phyloP scores from a whole-genome alignment of 768 basidiomycete species.

The Russula dissimulans region DNA sequence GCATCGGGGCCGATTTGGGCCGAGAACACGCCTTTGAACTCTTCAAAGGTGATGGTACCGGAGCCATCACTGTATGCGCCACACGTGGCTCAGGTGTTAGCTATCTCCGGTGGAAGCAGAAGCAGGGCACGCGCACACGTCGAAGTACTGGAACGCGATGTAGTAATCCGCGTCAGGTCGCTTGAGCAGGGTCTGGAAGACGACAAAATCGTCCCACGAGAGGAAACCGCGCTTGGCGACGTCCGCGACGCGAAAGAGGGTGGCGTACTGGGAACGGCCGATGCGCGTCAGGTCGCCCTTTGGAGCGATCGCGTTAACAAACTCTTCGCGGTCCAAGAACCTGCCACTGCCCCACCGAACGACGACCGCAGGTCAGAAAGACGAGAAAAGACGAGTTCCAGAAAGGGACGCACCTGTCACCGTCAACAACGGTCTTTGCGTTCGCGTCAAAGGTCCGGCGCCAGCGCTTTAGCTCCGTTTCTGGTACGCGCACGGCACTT shows the following conservation, averaged over 20 bases:
- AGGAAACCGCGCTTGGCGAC: slow-evolving; percentile 63
- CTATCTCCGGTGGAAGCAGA: neutral
- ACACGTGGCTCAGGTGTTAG: neutral
- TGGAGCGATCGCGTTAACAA: slow-evolving; percentile 93
- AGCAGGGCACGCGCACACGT: slow-evolving; percentile 46
- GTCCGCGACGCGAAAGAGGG: slow-evolving; percentile 87
- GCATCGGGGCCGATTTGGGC: slow-evolving; percentile 69
- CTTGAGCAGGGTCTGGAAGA: slow-evolving; percentile 90
- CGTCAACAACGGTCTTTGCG: slow-evolving; percentile 60
- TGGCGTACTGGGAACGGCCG: slow-evolving; percentile 77
- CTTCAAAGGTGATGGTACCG: slow-evolving; percentile 88
- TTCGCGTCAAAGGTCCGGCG: slow-evolving; percentile 78
- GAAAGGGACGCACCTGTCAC: slow-evolving; percentile 61
- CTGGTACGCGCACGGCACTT: slow-evolving; percentile 59
- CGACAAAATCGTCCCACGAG: slow-evolving; percentile 92
- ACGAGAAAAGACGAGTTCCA: neutral
- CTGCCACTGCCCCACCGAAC: slow-evolving; percentile 32
- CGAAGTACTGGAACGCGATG: slow-evolving; percentile 94
- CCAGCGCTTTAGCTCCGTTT: slow-evolving; percentile 85
- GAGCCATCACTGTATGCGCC: slow-evolving; percentile 58
- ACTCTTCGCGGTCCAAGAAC: slow-evolving; percentile 78
- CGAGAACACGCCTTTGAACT: slow-evolving; percentile 88
- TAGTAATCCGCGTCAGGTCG: slow-evolving; percentile 94
- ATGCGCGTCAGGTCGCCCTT: slow-evolving; percentile 78
- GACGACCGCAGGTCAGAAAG: too few relatives aligned